A percentile compares a stretch with the other conserved stretches of the same genome.
phyloP scores from a whole-genome alignment of 176 grass and related monocot genomes.

The Puya raimondii region DNA sequence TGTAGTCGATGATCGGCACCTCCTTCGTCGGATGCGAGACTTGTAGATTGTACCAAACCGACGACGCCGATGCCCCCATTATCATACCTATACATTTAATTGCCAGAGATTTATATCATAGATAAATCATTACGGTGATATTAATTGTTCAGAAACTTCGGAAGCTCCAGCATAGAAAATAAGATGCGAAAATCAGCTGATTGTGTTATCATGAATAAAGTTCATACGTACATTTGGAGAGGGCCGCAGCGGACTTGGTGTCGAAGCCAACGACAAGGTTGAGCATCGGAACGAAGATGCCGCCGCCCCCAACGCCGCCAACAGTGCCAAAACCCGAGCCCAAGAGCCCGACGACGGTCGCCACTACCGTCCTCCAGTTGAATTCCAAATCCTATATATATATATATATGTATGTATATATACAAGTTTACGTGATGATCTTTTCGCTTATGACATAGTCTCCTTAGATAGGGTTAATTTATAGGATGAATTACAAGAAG shows the following conservation, averaged over 20 bases:
- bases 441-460: neutral
- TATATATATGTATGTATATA: neutral
- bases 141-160: too few species aligned
- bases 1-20: slow-evolving; percentile 87
- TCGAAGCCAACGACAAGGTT: slow-evolving; percentile 97
- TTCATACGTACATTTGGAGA: slow-evolving; percentile 75
- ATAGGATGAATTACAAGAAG: too few species aligned
- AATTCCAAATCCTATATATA: slow-evolving; percentile 47
- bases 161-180: neutral
- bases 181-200: neutral
- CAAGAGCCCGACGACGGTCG: slow-evolving; percentile 75
- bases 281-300: slow-evolving; percentile 93
- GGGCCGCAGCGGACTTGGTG: slow-evolving; percentile 87
- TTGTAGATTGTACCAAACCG: slow-evolving; percentile 97
- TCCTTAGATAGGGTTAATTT: too few species aligned
- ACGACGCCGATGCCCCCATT: slow-evolving; percentile 88
- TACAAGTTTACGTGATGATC: neutral
- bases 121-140: too few species aligned
- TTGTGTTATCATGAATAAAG: neutral
- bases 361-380: slow-evolving; percentile 67
- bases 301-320: slow-evolving; percentile 87
- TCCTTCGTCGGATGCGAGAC: slow-evolving; percentile 87
- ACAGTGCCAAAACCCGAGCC: slow-evolving; percentile 95
- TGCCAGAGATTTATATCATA: too few species aligned
- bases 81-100: slow-evolving; percentile 63